phyloP scores from a whole-genome alignment of 495 filamentous ascomycete genomes.

The Talaromyces proteolyticus region DNA sequence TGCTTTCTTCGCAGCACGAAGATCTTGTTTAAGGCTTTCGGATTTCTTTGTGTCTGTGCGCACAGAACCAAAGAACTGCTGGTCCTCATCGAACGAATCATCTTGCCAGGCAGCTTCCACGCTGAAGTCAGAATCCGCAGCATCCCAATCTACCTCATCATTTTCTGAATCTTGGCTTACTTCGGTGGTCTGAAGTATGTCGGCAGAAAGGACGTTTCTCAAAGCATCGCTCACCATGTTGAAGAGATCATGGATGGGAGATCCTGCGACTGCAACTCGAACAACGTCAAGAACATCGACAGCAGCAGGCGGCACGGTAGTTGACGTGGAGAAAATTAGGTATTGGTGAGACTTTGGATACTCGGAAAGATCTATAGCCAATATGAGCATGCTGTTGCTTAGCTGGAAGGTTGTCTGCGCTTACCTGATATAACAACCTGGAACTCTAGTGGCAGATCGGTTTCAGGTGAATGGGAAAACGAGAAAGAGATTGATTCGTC shows the following conservation, averaged over 20 bases:
- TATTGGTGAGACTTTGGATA: slow-evolving; percentile 60
- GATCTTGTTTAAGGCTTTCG: slow-evolving; percentile 52
- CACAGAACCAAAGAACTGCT: slow-evolving; percentile 18
- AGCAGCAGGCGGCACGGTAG: slow-evolving; percentile 39
- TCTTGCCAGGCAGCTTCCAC: slow-evolving; percentile 25
- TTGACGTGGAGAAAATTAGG: slow-evolving; percentile 51
- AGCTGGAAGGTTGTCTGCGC: slow-evolving; percentile 9
- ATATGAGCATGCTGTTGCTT: slow-evolving; percentile 3
- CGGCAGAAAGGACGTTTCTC: slow-evolving; percentile 15
- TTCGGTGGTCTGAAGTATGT: slow-evolving; percentile 6
- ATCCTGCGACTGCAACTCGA: slow-evolving; percentile 17
- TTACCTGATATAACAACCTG: slow-evolving; percentile 50
- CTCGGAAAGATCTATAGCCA: slow-evolving; percentile 47
- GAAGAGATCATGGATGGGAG: slow-evolving; percentile 26
- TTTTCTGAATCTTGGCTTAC: background rate
- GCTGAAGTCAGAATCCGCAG: slow-evolving; percentile 10
- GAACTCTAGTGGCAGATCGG: slow-evolving; percentile 34
- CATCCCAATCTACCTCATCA: slow-evolving; percentile 1
- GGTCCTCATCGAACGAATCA: slow-evolving; percentile 26
- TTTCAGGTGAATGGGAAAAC: slow-evolving; percentile 23
- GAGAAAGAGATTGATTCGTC: slow-evolving; percentile 58
- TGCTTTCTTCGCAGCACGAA: slow-evolving; percentile 52
- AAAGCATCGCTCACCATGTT: slow-evolving; percentile 31
- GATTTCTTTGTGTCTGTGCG: slow-evolving; percentile 13
- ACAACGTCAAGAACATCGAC: slow-evolving; percentile 40